Evolutionary conservation across 2,329 filamentous ascomycete species (phyloP).

Genomic region (Neofusicoccum laricinum): DNA sequence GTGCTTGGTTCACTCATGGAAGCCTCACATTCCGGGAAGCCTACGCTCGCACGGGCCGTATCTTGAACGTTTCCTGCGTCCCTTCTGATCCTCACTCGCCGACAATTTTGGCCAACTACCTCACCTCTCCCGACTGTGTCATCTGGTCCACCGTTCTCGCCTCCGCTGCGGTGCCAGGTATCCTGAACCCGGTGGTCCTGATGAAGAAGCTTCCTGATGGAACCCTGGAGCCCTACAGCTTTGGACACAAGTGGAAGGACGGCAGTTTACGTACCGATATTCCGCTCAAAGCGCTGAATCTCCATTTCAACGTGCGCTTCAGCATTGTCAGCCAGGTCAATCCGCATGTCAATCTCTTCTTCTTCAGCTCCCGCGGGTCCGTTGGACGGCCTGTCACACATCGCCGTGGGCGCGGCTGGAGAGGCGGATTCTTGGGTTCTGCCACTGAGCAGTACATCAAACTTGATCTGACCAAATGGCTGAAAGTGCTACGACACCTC

Average conservation of each 20-base stretch:
- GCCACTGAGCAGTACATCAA: slow-evolving; percentile 94
- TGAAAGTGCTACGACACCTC: slow-evolving; percentile 88
- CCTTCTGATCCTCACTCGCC: slow-evolving; percentile 93
- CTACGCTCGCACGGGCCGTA: slow-evolving; percentile 87
- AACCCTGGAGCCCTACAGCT: slow-evolving; percentile 81
- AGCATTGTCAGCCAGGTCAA: slow-evolving; percentile 87
- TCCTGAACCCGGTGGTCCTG: slow-evolving; percentile 90
- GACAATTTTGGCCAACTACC: slow-evolving; percentile 89
- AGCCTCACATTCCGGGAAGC: slow-evolving; percentile 94
- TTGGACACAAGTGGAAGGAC: slow-evolving; percentile 99
- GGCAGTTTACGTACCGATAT: slow-evolving; percentile 93
- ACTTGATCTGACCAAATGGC: slow-evolving; percentile 95
- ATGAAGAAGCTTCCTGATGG: slow-evolving; percentile 82
- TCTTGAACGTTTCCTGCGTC: slow-evolving; percentile 93
- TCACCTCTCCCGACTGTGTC: slow-evolving; percentile 93
- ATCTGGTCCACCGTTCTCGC: slow-evolving; percentile 97
- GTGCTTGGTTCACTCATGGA: slow-evolving; percentile 86
- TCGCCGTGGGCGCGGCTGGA: slow-evolving; percentile 17
- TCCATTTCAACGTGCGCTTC: slow-evolving; percentile 98
- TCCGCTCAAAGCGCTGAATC: slow-evolving; percentile 86
- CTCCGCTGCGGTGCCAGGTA: slow-evolving; percentile 92
- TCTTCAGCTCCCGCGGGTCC: slow-evolving; percentile 90
- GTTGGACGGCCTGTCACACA: slow-evolving; percentile 70
- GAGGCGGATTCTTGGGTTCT: slow-evolving; percentile 65
- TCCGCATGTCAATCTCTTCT: slow-evolving; percentile 97